phyloP scores from a whole-genome alignment of 345 rosid genomes.

The Eucalyptus decipiens region DNA sequence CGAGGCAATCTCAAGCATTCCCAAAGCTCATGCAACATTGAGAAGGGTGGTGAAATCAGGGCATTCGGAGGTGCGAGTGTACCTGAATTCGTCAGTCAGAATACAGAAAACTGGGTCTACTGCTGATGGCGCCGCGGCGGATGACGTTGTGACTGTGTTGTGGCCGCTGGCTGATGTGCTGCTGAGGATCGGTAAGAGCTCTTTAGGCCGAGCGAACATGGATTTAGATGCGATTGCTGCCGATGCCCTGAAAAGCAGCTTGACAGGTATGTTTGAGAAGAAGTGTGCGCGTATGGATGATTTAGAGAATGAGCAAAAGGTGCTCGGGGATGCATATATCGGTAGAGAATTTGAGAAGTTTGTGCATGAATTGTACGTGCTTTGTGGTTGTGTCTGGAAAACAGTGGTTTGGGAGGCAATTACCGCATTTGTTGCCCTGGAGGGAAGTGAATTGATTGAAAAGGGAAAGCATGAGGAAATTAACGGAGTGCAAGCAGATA shows the following conservation, averaged over 20 bases:
- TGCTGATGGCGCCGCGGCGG: neutral
- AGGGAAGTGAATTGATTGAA: conserved; percentile 32
- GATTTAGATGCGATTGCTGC: conserved; percentile 20
- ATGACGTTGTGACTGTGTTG: conserved; percentile 16
- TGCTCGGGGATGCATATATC: conserved; percentile 9
- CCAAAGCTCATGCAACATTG: conserved; percentile 44
- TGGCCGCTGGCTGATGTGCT: conserved; percentile 25
- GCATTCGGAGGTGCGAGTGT: conserved; percentile 37
- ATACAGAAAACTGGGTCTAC: conserved; percentile 9
- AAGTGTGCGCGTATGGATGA: neutral
- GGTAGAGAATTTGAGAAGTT: conserved; percentile 34
- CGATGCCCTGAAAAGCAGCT: conserved; percentile 16
- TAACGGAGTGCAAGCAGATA: conserved; percentile 25
- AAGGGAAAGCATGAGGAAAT: conserved; percentile 17
- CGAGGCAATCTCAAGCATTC: conserved; percentile 33
- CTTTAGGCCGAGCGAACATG: conserved; percentile 28
- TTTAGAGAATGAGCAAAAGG: conserved; percentile 14
- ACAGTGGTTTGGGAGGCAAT: conserved; percentile 74
- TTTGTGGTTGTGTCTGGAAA: conserved; percentile 43
- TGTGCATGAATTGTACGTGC: conserved; percentile 31
- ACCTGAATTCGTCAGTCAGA: conserved; percentile 35
- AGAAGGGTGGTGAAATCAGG: conserved; percentile 42
- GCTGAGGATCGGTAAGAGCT: conserved; percentile 38
- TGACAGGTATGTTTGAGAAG: conserved; percentile 17
- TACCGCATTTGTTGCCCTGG: conserved; percentile 49